Evolutionary conservation across 208 protist species (phyloP), one percentile per base, ranked within the genome.

Genomic region (Leishmania guyanensis): DNA sequence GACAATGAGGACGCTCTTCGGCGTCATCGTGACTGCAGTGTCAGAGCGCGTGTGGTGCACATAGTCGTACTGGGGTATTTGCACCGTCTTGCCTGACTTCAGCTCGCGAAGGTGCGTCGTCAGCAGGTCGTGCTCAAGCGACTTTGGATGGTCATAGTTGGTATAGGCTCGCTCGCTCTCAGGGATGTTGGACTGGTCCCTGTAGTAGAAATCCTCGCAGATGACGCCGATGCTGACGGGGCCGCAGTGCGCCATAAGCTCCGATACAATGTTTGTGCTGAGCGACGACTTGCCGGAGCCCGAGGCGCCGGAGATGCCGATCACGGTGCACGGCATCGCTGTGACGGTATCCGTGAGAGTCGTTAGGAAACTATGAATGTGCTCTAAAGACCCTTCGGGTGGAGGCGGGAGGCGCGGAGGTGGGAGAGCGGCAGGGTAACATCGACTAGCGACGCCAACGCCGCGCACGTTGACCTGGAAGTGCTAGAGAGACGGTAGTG

Each of bases 31-130:
- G 43, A 86, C 39, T 54, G 77, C 91, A 36, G 87, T 68, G 2
- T 58, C 62, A 5, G 82, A 66, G 62, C 86, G 83, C n/a, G 86
- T 86, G 82, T 98, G 96, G 66, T 89, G 96, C 33, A 79, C 72
- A 79, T 97, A 98, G 88, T 98, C 91, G 86, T 99, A 99, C n/a
- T 90, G 87, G 33, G 97, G 97, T n/a, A 98, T 84, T 6, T 95
- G 75, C 20, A 98, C 91, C 50, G 54, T 33, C 56, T 92, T 75
- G 36, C 92, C 92, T 16, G 88, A 77, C 78, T 90, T 89, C 43
- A 98, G 80, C 75, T 86, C 75, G 17, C n/a, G 36, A 6, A 98
- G 83, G 5, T 89, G 89, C 77, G 89, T 72, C 5, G 87, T 60
- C 79, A 96, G 75, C 48, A 94, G 73, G 29, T 90, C 82, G 54